Conservation (phyloP, 2,329 filamentous ascomycete genomes). For the Helotiales sp. region DNA sequence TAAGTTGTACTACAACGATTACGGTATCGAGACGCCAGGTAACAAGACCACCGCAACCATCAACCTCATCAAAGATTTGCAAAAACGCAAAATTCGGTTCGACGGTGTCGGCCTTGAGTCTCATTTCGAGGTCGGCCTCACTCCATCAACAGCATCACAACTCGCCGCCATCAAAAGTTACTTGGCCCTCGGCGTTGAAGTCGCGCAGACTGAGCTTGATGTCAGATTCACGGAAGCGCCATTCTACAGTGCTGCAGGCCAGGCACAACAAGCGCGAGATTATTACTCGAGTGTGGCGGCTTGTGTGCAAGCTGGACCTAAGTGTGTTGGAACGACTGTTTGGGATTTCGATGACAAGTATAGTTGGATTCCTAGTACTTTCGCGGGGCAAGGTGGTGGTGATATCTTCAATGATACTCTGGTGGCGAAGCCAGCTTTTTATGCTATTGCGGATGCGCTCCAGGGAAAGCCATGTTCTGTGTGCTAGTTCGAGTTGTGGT, state of each 20-base stretch:
- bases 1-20: constrained; percentile 3
- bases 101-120: neutral
- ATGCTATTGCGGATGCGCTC: constrained; percentile 5
- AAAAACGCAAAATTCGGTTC: neutral
- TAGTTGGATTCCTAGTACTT: constrained; percentile 5
- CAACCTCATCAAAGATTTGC: neutral
- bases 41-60: neutral
- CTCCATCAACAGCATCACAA: neutral
- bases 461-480: constrained; percentile 1
- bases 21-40: neutral
- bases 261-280: neutral
- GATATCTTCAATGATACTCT: constrained; percentile 4
- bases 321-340: constrained; percentile 4
- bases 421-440: constrained; percentile 6
- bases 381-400: constrained; percentile 3
- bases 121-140: neutral
- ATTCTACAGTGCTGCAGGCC: neutral
- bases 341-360: constrained; percentile 9
- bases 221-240: neutral
- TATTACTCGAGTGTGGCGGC: constrained; percentile 1
- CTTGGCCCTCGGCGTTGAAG: neutral
- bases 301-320: constrained; percentile 3
- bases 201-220: neutral
- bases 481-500: neutral
- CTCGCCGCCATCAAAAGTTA: neutral